Evolutionary conservation across 2,329 filamentous ascomycete species (phyloP).

Genomic region (Colletotrichum sp.): DNA sequence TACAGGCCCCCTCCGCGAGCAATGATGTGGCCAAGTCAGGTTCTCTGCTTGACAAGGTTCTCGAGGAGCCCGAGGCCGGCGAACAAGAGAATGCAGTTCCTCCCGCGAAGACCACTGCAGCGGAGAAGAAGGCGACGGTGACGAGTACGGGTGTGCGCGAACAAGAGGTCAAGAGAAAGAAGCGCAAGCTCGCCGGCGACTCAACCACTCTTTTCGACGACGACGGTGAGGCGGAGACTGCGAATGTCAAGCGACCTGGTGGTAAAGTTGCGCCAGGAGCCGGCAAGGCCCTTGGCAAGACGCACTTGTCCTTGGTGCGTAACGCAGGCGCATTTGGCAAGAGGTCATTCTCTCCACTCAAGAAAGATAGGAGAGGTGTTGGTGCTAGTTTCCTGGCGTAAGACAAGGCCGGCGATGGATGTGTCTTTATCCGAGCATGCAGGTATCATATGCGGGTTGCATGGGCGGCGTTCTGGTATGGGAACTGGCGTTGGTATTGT

Average conservation of each 20-base stretch:
- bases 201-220: slow-evolving; percentile 74
- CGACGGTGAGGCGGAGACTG: slow-evolving; percentile 46
- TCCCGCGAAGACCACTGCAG: slow-evolving; percentile 31
- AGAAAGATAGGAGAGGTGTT: slow-evolving; percentile 69
- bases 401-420: neutral
- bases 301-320: slow-evolving; percentile 42
- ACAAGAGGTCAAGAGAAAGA: slow-evolving; percentile 65
- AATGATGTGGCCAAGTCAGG: slow-evolving; percentile 38
- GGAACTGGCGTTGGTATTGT: neutral
- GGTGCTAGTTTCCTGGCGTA: slow-evolving; percentile 65
- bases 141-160: slow-evolving; percentile 33
- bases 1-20: slow-evolving; percentile 17
- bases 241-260: slow-evolving; percentile 32
- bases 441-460: neutral
- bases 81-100: slow-evolving; percentile 29
- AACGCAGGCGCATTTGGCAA: slow-evolving; percentile 52
- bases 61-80: slow-evolving; percentile 37
- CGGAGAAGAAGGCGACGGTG: slow-evolving; percentile 23
- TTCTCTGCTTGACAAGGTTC: slow-evolving; percentile 40
- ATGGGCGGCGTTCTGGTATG: slow-evolving; percentile 7
- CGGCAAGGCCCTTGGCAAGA: slow-evolving; percentile 29
- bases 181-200: slow-evolving; percentile 72
- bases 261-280: slow-evolving; percentile 35
- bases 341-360: slow-evolving; percentile 72
- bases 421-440: neutral